Base-by-base conservation (phyloP, 169 alveolate genomes). In the Plasmodium berghei region DNA sequence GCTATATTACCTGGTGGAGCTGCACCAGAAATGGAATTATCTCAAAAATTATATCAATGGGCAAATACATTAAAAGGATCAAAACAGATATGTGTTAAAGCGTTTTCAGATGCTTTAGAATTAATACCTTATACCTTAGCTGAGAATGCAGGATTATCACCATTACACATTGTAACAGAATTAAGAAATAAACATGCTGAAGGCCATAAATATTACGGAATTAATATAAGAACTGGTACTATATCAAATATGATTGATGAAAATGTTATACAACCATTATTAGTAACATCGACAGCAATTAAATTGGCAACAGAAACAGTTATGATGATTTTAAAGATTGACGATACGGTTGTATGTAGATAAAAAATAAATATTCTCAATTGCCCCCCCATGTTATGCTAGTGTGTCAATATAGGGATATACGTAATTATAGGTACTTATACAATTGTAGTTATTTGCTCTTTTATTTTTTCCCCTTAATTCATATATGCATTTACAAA, bases 1-100 rank as follows among this genome's bases (percentile, higher is more conserved):
- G 98, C 99, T 10, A 90, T 98, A 70, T 97, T 99, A n/a, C 99
- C 99, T 28, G 99, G 99, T 22, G 99, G 99, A 14, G 99, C 99
- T 46, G 99, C 99, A 14, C 98, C 99, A 52, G 99, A 99, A 94
- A 97, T 97, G 95, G 99, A 98, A 93, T 94, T 99, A 63, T 97
- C 99, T 46, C 94, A 94, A 54, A 93, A 94, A 90, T 95, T 98
- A 58, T 67, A 89, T 22, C 95, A 94, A 26, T 93, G 95, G 97
- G 97, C 99, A 18, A 93, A 96, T 74, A 91, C 96, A 9, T 93
- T 98, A 66, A 93, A 95, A 70, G 99, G 99, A 48, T 98, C 96
- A n/a, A 96, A 97, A 87, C 98, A 97, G 72, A 94, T 96, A 86
- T 97, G 99, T 90, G 98, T 97, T 69, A 97, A 97, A 89, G 99